A percentile compares a stretch with the other conserved stretches of the same genome.
Evolutionary conservation across 306 rosid genomes (phyloP).

Genomic region (Malus orientalis): DNA sequence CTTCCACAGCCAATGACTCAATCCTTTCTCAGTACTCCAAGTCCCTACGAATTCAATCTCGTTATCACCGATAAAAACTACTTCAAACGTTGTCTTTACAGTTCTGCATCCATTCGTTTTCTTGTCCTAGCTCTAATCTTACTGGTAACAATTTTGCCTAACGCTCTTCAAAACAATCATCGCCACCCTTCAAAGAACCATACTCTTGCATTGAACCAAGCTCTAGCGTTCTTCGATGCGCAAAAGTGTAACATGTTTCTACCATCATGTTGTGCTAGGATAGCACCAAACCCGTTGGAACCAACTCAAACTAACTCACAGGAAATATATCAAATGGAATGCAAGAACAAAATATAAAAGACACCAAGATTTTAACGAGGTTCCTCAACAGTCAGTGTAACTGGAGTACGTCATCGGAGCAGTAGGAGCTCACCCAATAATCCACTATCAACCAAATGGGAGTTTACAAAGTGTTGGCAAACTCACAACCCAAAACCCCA

Average conservation of each 20-base stretch:
- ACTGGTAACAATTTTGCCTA: slow-evolving; percentile 35
- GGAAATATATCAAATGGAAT: too few relatives aligned
- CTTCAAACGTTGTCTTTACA: slow-evolving; percentile 37
- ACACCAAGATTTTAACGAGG: too few relatives aligned
- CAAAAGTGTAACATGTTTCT: slow-evolving; percentile 49
- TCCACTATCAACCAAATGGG: too few relatives aligned
- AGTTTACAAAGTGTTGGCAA: too few relatives aligned
- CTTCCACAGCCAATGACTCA: slow-evolving; percentile 39
- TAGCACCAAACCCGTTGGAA: too few relatives aligned
- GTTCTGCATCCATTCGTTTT: slow-evolving; percentile 15
- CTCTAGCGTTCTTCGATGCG: slow-evolving; percentile 72
- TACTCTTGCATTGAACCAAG: slow-evolving; percentile 55
- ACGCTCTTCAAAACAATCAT: slow-evolving; percentile 16
- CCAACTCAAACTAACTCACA: too few relatives aligned
- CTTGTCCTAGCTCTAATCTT: slow-evolving; percentile 31
- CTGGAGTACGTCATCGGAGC: too few relatives aligned
- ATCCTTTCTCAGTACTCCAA: slow-evolving; percentile 44
- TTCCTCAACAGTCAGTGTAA: too few relatives aligned
- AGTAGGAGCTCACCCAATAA: too few relatives aligned
- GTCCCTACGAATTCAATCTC: slow-evolving; percentile 42
- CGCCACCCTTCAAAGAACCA: slow-evolving; percentile 40
- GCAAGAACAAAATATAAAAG: too few relatives aligned
- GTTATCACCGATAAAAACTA: slow-evolving; percentile 39
- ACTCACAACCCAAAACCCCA: too few relatives aligned
- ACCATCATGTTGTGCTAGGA: background rate